Percentiles rank a stretch among this genome's conserved stretches.
phyloP scores from a whole-genome alignment of 2,329 filamentous ascomycete genomes.

The Plenodomus biglobosus region DNA sequence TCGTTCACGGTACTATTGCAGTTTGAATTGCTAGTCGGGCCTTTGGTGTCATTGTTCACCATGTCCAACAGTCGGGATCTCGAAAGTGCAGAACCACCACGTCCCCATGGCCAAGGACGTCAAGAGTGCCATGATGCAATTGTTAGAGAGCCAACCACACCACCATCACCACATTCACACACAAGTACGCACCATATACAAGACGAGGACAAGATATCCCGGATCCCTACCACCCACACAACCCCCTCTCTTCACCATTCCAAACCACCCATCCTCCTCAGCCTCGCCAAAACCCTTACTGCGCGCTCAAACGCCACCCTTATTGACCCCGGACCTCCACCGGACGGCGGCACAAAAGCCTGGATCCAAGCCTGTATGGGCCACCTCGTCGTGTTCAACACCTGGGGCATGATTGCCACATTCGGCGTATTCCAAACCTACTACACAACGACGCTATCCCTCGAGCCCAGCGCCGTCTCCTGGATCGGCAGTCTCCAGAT shows the following conservation, averaged over 20 bases:
- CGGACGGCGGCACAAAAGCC: constrained; percentile 42
- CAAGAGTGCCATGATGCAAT: not conserved
- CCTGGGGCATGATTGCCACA: constrained; percentile 42
- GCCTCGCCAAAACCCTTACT: constrained; percentile 31
- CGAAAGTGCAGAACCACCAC: constrained; percentile 13
- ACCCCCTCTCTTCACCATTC: not conserved
- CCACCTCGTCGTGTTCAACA: constrained; percentile 43
- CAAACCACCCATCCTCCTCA: constrained; percentile 13
- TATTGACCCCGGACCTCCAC: constrained; percentile 42
- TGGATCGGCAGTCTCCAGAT: constrained; percentile 58
- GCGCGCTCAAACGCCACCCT: constrained; percentile 37
- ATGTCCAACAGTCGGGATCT: too few species aligned
- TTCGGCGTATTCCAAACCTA: constrained; percentile 44
- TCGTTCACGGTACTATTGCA: too few species aligned
- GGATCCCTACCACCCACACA: not conserved
- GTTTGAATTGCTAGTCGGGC: too few species aligned
- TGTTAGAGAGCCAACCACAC: not conserved
- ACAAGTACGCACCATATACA: not conserved
- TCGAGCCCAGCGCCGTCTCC: constrained; percentile 50
- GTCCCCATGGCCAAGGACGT: too few species aligned
- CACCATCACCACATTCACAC: not conserved
- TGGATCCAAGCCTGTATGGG: constrained; percentile 44
- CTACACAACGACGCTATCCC: constrained; percentile 33
- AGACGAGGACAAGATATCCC: not conserved
- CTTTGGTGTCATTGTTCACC: too few species aligned